phyloP scores from a whole-genome alignment of 768 basidiomycete species.

The Pleurotus tuoliensis region DNA sequence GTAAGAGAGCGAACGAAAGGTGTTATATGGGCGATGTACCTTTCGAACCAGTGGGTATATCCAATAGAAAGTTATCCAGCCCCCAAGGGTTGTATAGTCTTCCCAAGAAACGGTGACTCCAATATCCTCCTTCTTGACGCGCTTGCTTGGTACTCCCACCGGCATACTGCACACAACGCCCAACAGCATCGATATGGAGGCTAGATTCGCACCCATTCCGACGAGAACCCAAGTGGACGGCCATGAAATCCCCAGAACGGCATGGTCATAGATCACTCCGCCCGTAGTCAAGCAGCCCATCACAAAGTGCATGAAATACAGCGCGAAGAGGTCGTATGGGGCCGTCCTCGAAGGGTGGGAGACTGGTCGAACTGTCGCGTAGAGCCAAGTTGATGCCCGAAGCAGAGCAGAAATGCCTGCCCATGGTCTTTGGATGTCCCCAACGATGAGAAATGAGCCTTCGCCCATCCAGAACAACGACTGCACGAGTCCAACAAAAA shows the following conservation, averaged over 20 bases:
- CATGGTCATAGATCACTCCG: constrained; percentile 49
- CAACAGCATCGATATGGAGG: constrained; percentile 39
- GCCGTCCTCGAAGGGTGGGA: constrained; percentile 50
- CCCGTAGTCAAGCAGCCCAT: constrained; percentile 47
- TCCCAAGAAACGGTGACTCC: constrained; percentile 68
- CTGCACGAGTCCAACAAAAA: constrained; percentile 51
- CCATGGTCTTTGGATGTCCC: constrained; percentile 27
- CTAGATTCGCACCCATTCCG: constrained; percentile 38
- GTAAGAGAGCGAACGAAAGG: neutral
- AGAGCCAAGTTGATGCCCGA: constrained; percentile 60
- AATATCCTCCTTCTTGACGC: constrained; percentile 52
- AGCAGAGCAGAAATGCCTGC: constrained; percentile 38
- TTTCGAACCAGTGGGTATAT: constrained; percentile 59
- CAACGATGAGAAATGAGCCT: constrained; percentile 52
- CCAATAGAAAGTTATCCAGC: constrained; percentile 74
- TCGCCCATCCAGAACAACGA: constrained; percentile 55
- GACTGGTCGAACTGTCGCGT: constrained; percentile 55
- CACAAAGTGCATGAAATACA: constrained; percentile 49
- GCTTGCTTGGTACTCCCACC: constrained; percentile 53
- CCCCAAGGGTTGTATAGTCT: constrained; percentile 69
- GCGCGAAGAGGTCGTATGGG: constrained; percentile 57
- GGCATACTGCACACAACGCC: constrained; percentile 58
- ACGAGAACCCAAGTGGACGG: constrained; percentile 28
- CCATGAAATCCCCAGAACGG: constrained; percentile 37
- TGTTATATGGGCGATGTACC: constrained; percentile 20